Percentiles rank a stretch among this genome's conserved stretches.
These are phyloP conservation scores for Aspergillus amoenus DNA, from an alignment of 2,329 filamentous ascomycete genomes.

Conservation along the genomic window DNA sequence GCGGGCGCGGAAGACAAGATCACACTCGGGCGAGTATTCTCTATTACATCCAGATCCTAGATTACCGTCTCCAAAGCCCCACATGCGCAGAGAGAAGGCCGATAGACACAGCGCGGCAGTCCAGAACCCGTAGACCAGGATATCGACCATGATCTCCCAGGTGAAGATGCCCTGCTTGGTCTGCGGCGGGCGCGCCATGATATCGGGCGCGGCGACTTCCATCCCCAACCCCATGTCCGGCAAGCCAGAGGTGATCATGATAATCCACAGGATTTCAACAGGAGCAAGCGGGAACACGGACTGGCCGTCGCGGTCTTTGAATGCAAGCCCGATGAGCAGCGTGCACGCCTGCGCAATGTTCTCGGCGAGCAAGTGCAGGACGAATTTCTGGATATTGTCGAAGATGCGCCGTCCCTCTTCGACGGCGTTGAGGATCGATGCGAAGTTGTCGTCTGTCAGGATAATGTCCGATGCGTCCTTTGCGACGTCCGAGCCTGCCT, in stretches of 20 bases:
- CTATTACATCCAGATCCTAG: constrained; percentile 64
- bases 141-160: constrained; percentile 73
- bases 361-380: constrained; percentile 73
- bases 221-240: constrained; percentile 86
- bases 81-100: constrained; percentile 66
- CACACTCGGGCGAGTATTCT: constrained; percentile 54
- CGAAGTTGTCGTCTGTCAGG: constrained; percentile 82
- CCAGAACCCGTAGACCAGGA: constrained; percentile 74
- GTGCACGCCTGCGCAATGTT: constrained; percentile 84
- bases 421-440: constrained; percentile 81
- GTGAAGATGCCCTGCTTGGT: constrained; percentile 71
- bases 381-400: constrained; percentile 87
- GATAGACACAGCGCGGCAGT: constrained; percentile 70
- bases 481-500: constrained; percentile 77
- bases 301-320: constrained; percentile 68
- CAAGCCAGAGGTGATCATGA: constrained; percentile 86
- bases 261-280: constrained; percentile 89
- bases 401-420: constrained; percentile 83
- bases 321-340: constrained; percentile 75
- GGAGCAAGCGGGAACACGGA: constrained; percentile 86
- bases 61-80: constrained; percentile 58
- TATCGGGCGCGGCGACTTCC: constrained; percentile 70
- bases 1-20: constrained; percentile 67
- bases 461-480: constrained; percentile 68
- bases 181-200: constrained; percentile 79